Base-by-base conservation (phyloP, 257 asterid species). In the Linaria vulgaris region DNA sequence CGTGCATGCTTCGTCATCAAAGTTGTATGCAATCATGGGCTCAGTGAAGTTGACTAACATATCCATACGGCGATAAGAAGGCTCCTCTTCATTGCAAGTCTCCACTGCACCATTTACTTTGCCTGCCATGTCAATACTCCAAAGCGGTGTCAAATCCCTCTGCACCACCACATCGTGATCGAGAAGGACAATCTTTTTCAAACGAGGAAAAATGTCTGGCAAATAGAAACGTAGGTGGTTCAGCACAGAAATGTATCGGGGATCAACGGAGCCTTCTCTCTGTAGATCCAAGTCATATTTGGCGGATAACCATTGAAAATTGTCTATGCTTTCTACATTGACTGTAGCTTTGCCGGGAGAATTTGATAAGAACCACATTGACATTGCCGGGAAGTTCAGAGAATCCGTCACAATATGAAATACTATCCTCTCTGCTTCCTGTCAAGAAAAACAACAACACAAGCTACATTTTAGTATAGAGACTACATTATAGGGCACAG, bases 101-200 rank as follows among this genome's bases (percentile, higher is more conserved):
- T 77, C 77, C 50, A 90, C 96, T 31, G 99, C 99, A 38, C 82
- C 96, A 66, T 85, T 94, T 61, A 84, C 97, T 84, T 81, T 87
- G 63, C 90, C 91, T 64, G 72, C 84, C 96, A 79, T 84, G 76
- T 78, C 69, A 63, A 79, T 71, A 67, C 67, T 65, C 91, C 95
- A 94, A 60, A 94, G 95, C 73, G 70, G 69, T 14, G 90, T 69
- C 63, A 91, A 70, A 81, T 91, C 98, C 79, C 69, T 85, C 72
- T 72, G 83, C 62, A 94, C 99, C 55, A 94, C 96, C 69, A 94
- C 95, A 38, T 94, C 99, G 74, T 94, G 99, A 77, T 94, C 99
- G 21, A 94, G 95, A 62, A 94, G 82, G 67, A 94, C 82, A 43
- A 94, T 79, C 80, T 87, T 94, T 43, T 78, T 74, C 69, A 94